Evolutionary conservation across 2,329 filamentous ascomycete species (phyloP).

Genomic region (Epichloe elymi): DNA sequence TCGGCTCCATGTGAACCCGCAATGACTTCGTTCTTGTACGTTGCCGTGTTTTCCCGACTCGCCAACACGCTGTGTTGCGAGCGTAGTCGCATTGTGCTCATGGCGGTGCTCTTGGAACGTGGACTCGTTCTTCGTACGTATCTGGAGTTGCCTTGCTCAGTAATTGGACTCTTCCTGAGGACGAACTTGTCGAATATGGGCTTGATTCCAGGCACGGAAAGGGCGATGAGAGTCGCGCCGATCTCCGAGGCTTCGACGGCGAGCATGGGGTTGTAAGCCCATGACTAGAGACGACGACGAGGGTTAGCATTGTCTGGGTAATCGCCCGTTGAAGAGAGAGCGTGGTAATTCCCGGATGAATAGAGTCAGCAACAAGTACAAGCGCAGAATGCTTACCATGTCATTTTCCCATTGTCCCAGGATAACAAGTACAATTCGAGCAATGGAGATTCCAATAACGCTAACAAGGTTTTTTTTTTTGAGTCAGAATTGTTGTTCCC

Average conservation of each 20-base stretch:
- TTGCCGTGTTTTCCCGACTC: slow-evolving; percentile 14
- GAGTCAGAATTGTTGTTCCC: not conserved
- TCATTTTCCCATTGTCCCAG: slow-evolving; percentile 33
- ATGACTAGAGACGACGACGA: slow-evolving; percentile 18
- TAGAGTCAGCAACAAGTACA: not conserved
- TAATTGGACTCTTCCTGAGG: slow-evolving; percentile 12
- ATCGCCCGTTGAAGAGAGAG: too few relatives aligned
- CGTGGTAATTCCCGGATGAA: too few relatives aligned
- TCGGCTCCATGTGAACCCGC: slow-evolving; percentile 12
- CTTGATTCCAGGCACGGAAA: slow-evolving; percentile 37
- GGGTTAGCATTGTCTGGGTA: too few relatives aligned
- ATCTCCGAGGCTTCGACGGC: slow-evolving; percentile 37
- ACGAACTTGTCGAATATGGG: slow-evolving; percentile 28
- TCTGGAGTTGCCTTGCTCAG: slow-evolving; percentile 11
- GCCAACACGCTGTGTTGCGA: slow-evolving; percentile 17
- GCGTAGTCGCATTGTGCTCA: slow-evolving; percentile 17
- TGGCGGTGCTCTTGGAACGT: slow-evolving; percentile 14
- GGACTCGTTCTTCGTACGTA: slow-evolving; percentile 11
- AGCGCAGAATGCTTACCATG: slow-evolving; percentile 9
- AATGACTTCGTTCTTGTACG: slow-evolving; percentile 12
- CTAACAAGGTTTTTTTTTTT: slow-evolving; percentile 13
- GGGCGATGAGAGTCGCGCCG: slow-evolving; percentile 34
- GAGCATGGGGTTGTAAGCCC: slow-evolving; percentile 37
- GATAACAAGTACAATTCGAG: slow-evolving; percentile 33
- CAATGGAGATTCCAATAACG: slow-evolving; percentile 34